These are phyloP conservation scores for Beauveria sp. DNA, from an alignment of 2,329 filamentous ascomycete species.

Conservation along the genomic window DNA sequence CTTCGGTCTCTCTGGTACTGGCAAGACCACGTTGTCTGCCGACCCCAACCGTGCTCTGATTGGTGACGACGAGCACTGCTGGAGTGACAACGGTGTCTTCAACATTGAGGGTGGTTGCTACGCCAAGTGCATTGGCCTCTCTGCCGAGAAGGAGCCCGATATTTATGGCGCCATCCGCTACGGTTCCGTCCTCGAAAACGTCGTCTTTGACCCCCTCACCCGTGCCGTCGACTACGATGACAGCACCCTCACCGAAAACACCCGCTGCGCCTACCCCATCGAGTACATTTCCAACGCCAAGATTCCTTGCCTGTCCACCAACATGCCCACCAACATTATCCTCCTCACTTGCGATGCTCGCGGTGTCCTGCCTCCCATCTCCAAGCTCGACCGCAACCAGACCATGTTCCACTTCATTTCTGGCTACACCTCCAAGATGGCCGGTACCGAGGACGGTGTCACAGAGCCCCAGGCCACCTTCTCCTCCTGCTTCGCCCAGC, in stretches of 20 bases:
- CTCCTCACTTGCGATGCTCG: slow-evolving; percentile 96
- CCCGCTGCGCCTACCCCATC: slow-evolving; percentile 95
- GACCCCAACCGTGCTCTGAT: slow-evolving; percentile 95
- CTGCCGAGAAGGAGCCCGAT: slow-evolving; percentile 97
- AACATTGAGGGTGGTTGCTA: slow-evolving; percentile 99
- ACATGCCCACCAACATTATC: slow-evolving; percentile 94
- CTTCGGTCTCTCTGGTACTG: slow-evolving; percentile 96
- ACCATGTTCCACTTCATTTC: slow-evolving; percentile 99
- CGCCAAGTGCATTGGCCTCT: slow-evolving; percentile 96
- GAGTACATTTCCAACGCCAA: slow-evolving; percentile 99
- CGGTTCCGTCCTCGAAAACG: slow-evolving; percentile 96
- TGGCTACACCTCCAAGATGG: slow-evolving; percentile 99
- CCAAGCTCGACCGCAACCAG: slow-evolving; percentile 87
- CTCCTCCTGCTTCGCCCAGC: slow-evolving; percentile 98
- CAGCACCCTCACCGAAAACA: slow-evolving; percentile 92
- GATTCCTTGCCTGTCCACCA: slow-evolving; percentile 84
- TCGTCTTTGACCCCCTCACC: slow-evolving; percentile 88
- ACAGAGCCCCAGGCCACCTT: slow-evolving; percentile 98
- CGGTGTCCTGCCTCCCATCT: slow-evolving; percentile 94
- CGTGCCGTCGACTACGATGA: slow-evolving; percentile 95
- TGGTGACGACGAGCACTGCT: slow-evolving; percentile 99
- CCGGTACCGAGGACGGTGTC: slow-evolving; percentile 93
- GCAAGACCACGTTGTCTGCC: slow-evolving; percentile 96
- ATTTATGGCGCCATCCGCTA: slow-evolving; percentile 95
- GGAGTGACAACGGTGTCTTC: slow-evolving; percentile 93